A percentile compares a stretch with the other conserved stretches of the same genome.
Conservation (phyloP, 495 filamentous ascomycete genomes). For the Neurospora sp. region DNA sequence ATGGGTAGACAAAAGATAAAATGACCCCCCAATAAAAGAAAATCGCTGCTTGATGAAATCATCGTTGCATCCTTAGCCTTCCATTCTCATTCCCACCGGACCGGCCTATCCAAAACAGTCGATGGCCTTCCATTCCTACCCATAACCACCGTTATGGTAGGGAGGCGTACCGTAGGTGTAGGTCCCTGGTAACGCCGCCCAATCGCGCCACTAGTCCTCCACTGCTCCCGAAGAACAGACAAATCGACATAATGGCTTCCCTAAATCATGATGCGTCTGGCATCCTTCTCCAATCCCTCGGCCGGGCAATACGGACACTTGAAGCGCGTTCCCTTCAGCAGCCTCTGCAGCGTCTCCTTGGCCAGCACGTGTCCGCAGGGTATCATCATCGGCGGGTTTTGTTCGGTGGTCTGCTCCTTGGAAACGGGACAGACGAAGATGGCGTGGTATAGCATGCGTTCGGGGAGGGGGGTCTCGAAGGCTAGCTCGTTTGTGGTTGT, state of each 20-base stretch:
- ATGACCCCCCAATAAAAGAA: not conserved
- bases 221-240: not conserved
- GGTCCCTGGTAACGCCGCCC: not conserved
- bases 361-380: constrained; percentile 94
- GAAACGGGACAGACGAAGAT: constrained; percentile 97
- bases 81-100: not conserved
- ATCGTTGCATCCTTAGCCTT: not conserved
- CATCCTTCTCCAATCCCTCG: constrained; percentile 68
- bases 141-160: no score
- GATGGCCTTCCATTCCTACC: no score
- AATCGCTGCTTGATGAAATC: not conserved
- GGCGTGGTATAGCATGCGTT: constrained; percentile 80
- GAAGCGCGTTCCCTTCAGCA: constrained; percentile 70
- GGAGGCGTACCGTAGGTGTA: not conserved
- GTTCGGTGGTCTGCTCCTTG: constrained; percentile 89
- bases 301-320: constrained; percentile 96
- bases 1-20: not conserved
- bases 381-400: constrained; percentile 95
- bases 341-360: constrained; percentile 62
- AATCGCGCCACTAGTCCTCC: not conserved
- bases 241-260: not conserved
- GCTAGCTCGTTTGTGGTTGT: constrained; percentile 84
- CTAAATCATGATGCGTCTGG: constrained; percentile 57
- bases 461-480: constrained; percentile 83
- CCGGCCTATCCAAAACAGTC: no score